These are phyloP conservation scores for Trametes hirsuta DNA, from an alignment of 1,284 basidiomycete genomes.

Conservation along the genomic window DNA sequence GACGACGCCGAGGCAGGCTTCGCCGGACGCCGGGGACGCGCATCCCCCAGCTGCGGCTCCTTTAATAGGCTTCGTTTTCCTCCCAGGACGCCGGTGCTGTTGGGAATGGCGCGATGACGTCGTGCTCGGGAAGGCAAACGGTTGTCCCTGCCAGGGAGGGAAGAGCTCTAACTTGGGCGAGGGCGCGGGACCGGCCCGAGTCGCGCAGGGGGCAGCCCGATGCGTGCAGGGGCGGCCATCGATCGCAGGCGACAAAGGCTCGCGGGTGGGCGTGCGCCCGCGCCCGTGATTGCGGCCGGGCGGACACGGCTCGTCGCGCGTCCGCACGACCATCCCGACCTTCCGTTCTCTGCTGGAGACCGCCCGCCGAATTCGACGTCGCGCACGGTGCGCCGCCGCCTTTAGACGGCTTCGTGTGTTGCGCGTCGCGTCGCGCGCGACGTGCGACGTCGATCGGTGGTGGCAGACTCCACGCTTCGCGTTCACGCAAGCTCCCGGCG, in stretches of 20 bases:
- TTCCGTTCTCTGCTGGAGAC: background rate
- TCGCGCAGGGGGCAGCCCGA: background rate
- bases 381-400: too few relatives aligned
- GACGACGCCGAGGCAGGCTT: background rate
- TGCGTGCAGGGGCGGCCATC: conserved; percentile 5
- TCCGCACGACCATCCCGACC: background rate
- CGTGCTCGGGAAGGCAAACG: conserved; percentile 4
- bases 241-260: background rate
- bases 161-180: background rate
- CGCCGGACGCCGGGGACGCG: background rate
- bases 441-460: background rate
- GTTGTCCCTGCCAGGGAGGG: background rate
- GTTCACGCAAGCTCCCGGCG: conserved; percentile 1
- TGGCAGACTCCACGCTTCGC: background rate
- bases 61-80: background rate
- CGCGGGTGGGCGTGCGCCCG: conserved; percentile 3
- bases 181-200: background rate
- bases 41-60: background rate
- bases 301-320: too few relatives aligned
- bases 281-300: background rate
- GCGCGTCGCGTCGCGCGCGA: background rate
- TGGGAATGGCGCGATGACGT: conserved; percentile 10
- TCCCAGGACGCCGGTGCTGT: background rate
- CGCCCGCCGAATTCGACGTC: background rate
- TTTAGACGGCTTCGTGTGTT: too few relatives aligned